Evolutionary conservation across 2,329 filamentous ascomycete species (phyloP).

Genomic region (Fusarium pseudonygamai): DNA sequence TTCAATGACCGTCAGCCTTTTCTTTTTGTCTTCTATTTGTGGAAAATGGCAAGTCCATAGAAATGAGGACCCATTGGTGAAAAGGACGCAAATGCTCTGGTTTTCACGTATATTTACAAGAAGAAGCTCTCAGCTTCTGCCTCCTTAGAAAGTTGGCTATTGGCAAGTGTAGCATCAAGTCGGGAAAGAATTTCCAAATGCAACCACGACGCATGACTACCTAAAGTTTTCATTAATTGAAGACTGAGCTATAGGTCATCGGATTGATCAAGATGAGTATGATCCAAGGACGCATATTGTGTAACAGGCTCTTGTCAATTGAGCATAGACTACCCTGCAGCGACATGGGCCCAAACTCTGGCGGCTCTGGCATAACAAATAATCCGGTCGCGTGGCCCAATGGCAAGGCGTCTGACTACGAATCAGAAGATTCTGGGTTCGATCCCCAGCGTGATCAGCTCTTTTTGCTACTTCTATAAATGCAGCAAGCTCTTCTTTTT

Average conservation of each 20-base stretch:
- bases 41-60: not conserved
- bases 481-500: not conserved
- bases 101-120: too few species aligned
- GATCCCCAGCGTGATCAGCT: slow-evolving; percentile 41
- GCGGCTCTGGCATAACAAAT: not conserved
- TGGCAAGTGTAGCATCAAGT: too few species aligned
- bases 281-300: not conserved
- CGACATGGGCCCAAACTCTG: not conserved
- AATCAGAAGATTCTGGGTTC: slow-evolving; percentile 49
- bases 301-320: not conserved
- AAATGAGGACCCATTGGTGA: too few species aligned
- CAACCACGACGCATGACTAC: too few species aligned
- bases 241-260: not conserved
- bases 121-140: too few species aligned
- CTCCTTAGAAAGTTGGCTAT: too few species aligned
- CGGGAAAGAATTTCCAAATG: too few species aligned
- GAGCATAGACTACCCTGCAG: not conserved
- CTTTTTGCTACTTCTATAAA: not conserved
- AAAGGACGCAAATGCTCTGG: too few species aligned
- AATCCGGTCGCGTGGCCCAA: slow-evolving; percentile 41
- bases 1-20: not conserved
- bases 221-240: not conserved
- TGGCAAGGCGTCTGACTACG: slow-evolving; percentile 49
- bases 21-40: too few species aligned
- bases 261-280: not conserved